Percentiles rank a stretch among this genome's conserved stretches.
These are phyloP conservation scores for Epichloe coenophiala DNA, from an alignment of 2,329 filamentous ascomycete genomes.

Conservation along the genomic window DNA sequence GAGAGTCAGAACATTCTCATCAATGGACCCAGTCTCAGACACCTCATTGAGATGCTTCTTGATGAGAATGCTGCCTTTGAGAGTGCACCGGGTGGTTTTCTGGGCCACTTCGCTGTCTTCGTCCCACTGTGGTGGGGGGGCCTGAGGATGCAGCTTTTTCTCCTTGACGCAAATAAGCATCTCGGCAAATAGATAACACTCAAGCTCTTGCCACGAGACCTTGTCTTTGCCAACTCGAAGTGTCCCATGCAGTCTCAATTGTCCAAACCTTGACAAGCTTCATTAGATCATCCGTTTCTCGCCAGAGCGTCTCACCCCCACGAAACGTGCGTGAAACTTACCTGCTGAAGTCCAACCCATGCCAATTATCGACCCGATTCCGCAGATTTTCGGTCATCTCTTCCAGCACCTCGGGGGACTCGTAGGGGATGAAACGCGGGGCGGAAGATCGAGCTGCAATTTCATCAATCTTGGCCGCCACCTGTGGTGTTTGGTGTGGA, in stretches of 20 bases:
- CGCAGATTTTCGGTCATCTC: slow-evolving; percentile 78
- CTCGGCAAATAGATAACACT: slow-evolving; percentile 93
- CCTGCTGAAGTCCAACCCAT: slow-evolving; percentile 82
- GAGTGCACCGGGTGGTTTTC: slow-evolving; percentile 64
- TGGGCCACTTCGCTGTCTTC: slow-evolving; percentile 42
- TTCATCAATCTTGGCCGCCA: slow-evolving; percentile 35
- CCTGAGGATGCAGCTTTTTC: slow-evolving; percentile 53
- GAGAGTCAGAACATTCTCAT: slow-evolving; percentile 76
- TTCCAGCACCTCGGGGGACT: slow-evolving; percentile 64
- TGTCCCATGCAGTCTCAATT: slow-evolving; percentile 76
- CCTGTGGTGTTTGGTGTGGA: slow-evolving; percentile 28
- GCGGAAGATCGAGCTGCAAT: slow-evolving; percentile 34
- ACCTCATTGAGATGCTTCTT: slow-evolving; percentile 95
- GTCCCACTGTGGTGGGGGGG: slow-evolving; percentile 52
- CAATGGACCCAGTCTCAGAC: slow-evolving; percentile 51
- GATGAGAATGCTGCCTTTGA: slow-evolving; percentile 96
- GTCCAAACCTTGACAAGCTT: slow-evolving; percentile 58
- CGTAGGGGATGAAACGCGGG: slow-evolving; percentile 55
- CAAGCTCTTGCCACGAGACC: slow-evolving; percentile 90
- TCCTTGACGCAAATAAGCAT: slow-evolving; percentile 99
- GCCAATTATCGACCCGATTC: slow-evolving; percentile 93
- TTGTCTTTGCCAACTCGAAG: slow-evolving; percentile 93
- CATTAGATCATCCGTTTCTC: slow-evolving; percentile 3
- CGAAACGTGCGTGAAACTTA: slow-evolving; percentile 22
- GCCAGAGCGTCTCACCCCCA: background rate